These are phyloP conservation scores for Thielaviopsis ethacetica DNA, from an alignment of 2,329 filamentous ascomycete species.

Conservation along the genomic window DNA sequence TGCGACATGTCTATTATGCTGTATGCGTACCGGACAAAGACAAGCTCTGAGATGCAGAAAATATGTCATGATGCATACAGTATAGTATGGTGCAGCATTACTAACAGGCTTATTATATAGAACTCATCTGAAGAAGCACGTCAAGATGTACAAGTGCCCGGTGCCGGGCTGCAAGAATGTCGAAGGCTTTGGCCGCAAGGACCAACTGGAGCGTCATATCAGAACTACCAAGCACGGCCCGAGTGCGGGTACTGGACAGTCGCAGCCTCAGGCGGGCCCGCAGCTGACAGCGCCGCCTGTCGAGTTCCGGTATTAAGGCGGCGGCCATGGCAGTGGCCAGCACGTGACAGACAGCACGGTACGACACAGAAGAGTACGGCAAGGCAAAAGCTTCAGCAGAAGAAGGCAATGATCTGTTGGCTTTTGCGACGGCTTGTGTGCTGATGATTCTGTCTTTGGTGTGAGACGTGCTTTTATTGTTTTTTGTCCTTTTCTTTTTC, in stretches of 20 bases:
- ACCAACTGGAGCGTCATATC: constrained; percentile 11
- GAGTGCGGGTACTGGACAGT: background rate
- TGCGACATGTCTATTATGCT: no score
- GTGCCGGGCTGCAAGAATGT: constrained; percentile 10
- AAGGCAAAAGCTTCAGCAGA: no score
- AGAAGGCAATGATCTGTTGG: no score
- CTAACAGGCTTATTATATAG: background rate
- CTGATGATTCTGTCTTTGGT: no score
- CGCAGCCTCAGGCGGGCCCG: background rate
- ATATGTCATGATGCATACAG: background rate
- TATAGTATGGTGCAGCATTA: background rate
- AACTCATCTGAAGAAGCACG: constrained; percentile 10
- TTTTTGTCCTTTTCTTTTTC: background rate
- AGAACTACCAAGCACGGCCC: constrained; percentile 10
- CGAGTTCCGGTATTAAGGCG: background rate
- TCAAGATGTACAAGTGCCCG: constrained; percentile 11
- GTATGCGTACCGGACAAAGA: no score
- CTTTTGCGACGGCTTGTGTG: no score
- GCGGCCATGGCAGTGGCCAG: background rate
- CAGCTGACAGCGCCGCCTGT: background rate
- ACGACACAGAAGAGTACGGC: no score
- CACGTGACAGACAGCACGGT: no score
- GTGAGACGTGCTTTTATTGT: background rate
- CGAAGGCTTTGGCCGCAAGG: constrained; percentile 10
- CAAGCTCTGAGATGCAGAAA: no score